These are phyloP conservation scores for Candida sanyaensis DNA, from an alignment of 1,139 yeast genomes.

Conservation along the genomic window DNA sequence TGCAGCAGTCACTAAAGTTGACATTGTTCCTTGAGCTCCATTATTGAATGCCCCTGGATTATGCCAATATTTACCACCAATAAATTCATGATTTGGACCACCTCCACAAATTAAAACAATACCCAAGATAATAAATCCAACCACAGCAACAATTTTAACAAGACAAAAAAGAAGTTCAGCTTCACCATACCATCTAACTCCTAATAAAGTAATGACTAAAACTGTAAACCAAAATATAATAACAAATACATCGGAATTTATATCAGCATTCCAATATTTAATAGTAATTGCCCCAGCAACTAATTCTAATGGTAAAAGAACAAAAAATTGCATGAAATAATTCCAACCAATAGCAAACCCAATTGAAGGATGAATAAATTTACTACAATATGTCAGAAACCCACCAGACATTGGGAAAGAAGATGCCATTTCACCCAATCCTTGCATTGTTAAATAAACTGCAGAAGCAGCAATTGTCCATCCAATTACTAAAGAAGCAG, in stretches of 20 bases:
- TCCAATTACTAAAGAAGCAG: constrained; percentile 64
- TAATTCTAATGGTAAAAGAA: constrained; percentile 34
- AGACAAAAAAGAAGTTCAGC: constrained; percentile 42
- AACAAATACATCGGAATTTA: constrained; percentile 43
- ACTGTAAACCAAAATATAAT: constrained; percentile 38
- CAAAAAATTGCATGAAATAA: constrained; percentile 42
- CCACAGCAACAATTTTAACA: constrained; percentile 40
- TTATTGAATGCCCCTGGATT: constrained; percentile 44
- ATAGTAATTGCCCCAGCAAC: constrained; percentile 44
- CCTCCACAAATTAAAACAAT: constrained; percentile 46
- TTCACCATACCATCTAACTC: constrained; percentile 48
- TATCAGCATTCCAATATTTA: constrained; percentile 38
- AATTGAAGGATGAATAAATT: constrained; percentile 41
- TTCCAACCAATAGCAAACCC: constrained; percentile 50
- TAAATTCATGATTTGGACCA: constrained; percentile 35
- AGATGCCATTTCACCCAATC: constrained; percentile 40
- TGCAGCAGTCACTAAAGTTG: constrained; percentile 45
- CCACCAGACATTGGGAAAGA: constrained; percentile 45
- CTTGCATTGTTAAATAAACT: constrained; percentile 39
- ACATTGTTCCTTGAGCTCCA: constrained; percentile 45
- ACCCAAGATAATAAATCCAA: constrained; percentile 43
- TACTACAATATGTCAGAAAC: constrained; percentile 39
- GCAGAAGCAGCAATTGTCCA: constrained; percentile 33
- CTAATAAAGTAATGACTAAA: constrained; percentile 38
- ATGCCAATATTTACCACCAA: constrained; percentile 43